Evolutionary conservation across 129 eudicot genomes (phyloP).

Genomic region (Arctium minus): DNA sequence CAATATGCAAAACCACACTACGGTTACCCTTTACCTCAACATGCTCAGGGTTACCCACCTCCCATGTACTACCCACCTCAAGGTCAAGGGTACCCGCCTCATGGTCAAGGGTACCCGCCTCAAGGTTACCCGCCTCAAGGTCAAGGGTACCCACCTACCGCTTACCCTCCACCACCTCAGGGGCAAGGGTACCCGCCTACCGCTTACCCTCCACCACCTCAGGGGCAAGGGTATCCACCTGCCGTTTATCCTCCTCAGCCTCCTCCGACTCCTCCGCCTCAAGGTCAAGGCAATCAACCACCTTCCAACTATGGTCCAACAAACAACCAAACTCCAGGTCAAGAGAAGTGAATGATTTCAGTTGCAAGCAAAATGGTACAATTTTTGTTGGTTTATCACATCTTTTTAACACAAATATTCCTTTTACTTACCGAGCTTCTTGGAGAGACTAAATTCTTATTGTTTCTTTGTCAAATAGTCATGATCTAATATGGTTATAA

Average conservation of each 20-base stretch:
- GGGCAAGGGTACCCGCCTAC: constrained; percentile 8
- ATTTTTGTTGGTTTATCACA: not conserved
- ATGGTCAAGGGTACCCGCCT: constrained; percentile 37
- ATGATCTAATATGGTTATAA: not conserved
- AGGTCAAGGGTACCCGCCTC: constrained; percentile 18
- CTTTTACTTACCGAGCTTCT: not conserved
- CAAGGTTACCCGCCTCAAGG: constrained; percentile 25
- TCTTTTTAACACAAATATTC: not conserved
- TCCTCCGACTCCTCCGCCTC: constrained; percentile 18
- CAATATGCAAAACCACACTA: constrained; percentile 46
- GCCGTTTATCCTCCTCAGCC: constrained; percentile 21
- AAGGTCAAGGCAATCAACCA: constrained; percentile 27
- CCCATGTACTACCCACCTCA: constrained; percentile 32
- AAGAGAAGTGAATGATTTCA: constrained; percentile 1
- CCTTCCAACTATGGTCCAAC: not conserved
- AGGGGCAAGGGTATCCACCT: constrained; percentile 7
- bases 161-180: constrained; percentile 10
- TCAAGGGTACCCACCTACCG: constrained; percentile 32
- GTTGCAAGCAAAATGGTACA: not conserved
- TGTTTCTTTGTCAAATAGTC: not conserved
- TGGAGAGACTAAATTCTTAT: constrained; percentile 4
- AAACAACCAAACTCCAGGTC: constrained; percentile 1
- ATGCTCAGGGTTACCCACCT: constrained; percentile 49
- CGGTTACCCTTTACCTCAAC: constrained; percentile 35
- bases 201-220: constrained; percentile 8